Base-by-base conservation (phyloP, 257 asterid genomes). In the Fraxinus pennsylvanica region DNA sequence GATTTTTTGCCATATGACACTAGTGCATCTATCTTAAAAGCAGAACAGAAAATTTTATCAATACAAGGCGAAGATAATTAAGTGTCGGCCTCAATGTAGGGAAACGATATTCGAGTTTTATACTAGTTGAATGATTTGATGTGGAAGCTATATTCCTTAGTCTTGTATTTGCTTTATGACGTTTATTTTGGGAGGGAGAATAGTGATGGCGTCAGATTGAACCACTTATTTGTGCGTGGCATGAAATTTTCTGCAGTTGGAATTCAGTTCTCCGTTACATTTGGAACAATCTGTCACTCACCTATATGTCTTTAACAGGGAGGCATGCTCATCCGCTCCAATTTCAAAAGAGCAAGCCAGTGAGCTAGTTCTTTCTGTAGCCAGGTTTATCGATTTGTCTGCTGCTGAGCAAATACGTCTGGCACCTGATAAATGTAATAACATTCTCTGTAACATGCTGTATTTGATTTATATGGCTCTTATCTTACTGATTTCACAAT, bases 401-500 rank as follows among this genome's bases (percentile, higher is more conserved):
- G 70, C 86, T 50, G 86, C 88, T 5, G 96, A 93, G 80, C 99
- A 95, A 86, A 90, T 95, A 71, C 90, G 88, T 41, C 68, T 91
- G 89, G 97, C 91, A 8, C 90, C 97, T 77, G 94, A 95, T n/a
- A 91, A 91, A 81, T 95, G 99, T 95, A 90, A 22, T 29, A 15
- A 79, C 36, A 19, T 33, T 39, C 73, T 74, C 75, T 67, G 10
- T 67, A 27, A 30, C 36, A 76, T 35, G 29, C 70, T 79, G 30
- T 57, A 69, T 78, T 78, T 74, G 30, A 74, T 12, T 41, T 63
- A 71, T 61, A 66, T n/a, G 69, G 4, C 38, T 45, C 33, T 75
- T 63, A 59, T 30, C 13, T 80, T 52, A 63, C 75, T 86, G 80
- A 79, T 81, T 63, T 72, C 17, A n/a, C 74, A 76, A 76, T 47